Evolutionary conservation across 306 rosid species (phyloP).

Genomic region (Ormosia emarginata): DNA sequence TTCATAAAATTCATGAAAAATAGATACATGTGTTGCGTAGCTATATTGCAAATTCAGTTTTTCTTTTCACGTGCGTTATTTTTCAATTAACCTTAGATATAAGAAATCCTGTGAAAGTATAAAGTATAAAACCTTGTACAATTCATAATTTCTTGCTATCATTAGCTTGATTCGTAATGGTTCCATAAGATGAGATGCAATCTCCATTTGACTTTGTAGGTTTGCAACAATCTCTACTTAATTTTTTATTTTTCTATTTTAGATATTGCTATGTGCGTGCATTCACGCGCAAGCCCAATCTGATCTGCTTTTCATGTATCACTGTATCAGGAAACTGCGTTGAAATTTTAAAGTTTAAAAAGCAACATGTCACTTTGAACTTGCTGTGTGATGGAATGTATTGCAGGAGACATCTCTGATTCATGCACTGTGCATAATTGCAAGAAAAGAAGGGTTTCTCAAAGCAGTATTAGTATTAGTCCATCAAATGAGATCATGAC

Average conservation of each 20-base stretch:
- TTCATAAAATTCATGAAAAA: not conserved
- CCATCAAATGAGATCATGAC: constrained; percentile 28
- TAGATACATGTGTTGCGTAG: not conserved
- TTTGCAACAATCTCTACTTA: not conserved
- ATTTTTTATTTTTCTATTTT: not conserved
- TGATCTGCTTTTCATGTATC: not conserved
- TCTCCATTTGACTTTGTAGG: not conserved
- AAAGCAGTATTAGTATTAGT: not conserved
- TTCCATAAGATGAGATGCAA: not conserved
- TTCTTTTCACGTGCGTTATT: not conserved
- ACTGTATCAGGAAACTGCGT: not conserved
- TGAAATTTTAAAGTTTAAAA: constrained; percentile 13
- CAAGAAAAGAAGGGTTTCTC: constrained; percentile 54
- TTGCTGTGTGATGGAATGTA: constrained; percentile 35
- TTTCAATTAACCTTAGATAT: not conserved
- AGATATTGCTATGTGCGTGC: not conserved
- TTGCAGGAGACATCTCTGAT: constrained; percentile 32
- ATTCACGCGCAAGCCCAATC: not conserved
- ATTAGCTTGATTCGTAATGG: not conserved
- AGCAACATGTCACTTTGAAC: constrained; percentile 17
- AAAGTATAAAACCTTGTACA: not conserved
- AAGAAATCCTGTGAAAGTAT: not conserved
- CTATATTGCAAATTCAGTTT: not conserved
- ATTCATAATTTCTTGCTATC: not conserved
- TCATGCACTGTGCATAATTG: constrained; percentile 18